These are phyloP conservation scores for Suhomyces atakaporum DNA, from an alignment of 1,139 yeast genomes.

Conservation along the genomic window DNA sequence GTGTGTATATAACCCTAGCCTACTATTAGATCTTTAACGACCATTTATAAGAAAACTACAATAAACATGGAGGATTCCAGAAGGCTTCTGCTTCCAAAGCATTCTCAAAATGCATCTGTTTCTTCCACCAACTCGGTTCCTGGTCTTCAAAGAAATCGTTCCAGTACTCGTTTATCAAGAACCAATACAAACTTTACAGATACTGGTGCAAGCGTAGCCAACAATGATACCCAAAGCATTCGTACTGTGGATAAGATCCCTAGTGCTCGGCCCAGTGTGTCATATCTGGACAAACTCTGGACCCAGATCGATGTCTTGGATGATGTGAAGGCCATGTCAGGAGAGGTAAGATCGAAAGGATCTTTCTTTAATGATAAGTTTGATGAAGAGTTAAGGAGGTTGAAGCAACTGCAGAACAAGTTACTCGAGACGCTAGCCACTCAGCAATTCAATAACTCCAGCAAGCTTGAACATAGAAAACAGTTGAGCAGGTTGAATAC, in stretches of 20 bases:
- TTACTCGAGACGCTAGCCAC: constrained; percentile 58
- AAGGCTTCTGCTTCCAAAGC: constrained; percentile 15
- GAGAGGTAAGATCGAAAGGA: constrained; percentile 51
- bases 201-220: constrained; percentile 9
- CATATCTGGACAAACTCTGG: constrained; percentile 78
- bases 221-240: constrained; percentile 27
- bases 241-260: constrained; percentile 48
- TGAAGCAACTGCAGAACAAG: constrained; percentile 62
- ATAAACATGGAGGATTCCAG: constrained; percentile 9
- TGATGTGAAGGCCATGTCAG: constrained; percentile 70
- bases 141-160: constrained; percentile 12
- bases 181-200: constrained; percentile 30
- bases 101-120: constrained; percentile 15
- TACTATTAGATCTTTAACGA: too few relatives aligned
- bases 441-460: constrained; percentile 27
- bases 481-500: constrained; percentile 12
- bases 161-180: constrained; percentile 26
- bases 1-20: not conserved
- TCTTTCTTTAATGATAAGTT: constrained; percentile 67
- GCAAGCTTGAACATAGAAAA: constrained; percentile 14
- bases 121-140: constrained; percentile 12
- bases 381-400: constrained; percentile 52
- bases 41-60: not conserved
- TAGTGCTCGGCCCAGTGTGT: constrained; percentile 51
- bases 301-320: constrained; percentile 85